phyloP scores from a whole-genome alignment of 768 basidiomycete genomes.

The Mycena vitilis region DNA sequence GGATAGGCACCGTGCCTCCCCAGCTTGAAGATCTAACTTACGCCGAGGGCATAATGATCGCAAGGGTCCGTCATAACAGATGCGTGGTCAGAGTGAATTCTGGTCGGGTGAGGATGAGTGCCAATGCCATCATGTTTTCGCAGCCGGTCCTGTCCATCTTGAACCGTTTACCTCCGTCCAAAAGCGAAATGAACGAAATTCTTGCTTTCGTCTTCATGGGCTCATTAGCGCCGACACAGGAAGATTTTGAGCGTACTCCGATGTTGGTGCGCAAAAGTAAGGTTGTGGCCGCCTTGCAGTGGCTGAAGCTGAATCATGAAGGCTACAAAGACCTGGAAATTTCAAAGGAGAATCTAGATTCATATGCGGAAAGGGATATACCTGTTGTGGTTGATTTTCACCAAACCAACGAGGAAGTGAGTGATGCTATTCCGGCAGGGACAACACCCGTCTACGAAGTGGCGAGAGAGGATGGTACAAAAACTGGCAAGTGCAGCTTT shows the following conservation, averaged over 20 bases:
- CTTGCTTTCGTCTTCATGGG: constrained; percentile 28
- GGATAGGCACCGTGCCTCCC: constrained; percentile 13
- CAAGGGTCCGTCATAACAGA: background rate
- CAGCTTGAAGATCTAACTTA: constrained; percentile 5
- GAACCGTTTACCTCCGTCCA: background rate
- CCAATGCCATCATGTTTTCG: constrained; percentile 46
- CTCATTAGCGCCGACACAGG: background rate
- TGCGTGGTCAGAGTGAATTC: background rate
- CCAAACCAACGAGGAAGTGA: constrained; percentile 9
- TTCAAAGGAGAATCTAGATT: constrained; percentile 12
- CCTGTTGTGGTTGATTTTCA: constrained; percentile 29
- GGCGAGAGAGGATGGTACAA: constrained; percentile 32
- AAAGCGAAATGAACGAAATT: constrained; percentile 35
- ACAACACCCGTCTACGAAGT: constrained; percentile 9
- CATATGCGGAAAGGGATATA: constrained; percentile 24
- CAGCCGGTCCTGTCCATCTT: constrained; percentile 39
- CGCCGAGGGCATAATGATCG: background rate
- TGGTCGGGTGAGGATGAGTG: background rate
- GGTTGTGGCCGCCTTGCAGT: constrained; percentile 25
- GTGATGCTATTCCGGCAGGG: background rate
- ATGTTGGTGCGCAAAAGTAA: constrained; percentile 32
- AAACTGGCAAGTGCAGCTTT: constrained; percentile 48
- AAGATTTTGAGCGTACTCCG: constrained; percentile 3
- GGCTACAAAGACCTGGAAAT: constrained; percentile 27
- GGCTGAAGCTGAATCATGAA: constrained; percentile 31